Evolutionary conservation across 306 rosid species (phyloP).

Genomic region (Vigna unguiculata): DNA sequence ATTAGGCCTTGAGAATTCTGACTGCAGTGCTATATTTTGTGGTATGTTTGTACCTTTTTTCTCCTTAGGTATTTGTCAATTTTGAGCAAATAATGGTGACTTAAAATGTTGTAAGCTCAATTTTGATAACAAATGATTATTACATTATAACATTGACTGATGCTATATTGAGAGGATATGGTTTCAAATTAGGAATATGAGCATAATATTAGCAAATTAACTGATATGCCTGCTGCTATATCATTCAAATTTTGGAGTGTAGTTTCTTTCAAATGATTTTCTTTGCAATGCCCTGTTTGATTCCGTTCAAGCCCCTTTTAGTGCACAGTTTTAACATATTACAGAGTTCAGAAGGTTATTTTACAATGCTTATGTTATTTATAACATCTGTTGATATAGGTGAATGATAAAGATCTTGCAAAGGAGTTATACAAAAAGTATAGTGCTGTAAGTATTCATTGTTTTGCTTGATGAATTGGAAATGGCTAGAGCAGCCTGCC

Average conservation of each 20-base stretch:
- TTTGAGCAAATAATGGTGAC: neutral
- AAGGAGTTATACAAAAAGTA: slow-evolving; percentile 95
- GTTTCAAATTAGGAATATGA: slow-evolving; percentile 27
- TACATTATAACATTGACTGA: slow-evolving; percentile 1
- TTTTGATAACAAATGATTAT: slow-evolving; percentile 29
- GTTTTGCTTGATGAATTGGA: slow-evolving; percentile 32
- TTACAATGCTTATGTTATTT: slow-evolving; percentile 44
- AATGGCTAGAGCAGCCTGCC: slow-evolving; percentile 28
- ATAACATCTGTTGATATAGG: slow-evolving; percentile 60
- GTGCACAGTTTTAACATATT: slow-evolving; percentile 19
- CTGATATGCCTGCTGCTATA: neutral
- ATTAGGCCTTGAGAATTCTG: neutral
- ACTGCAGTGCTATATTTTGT: neutral
- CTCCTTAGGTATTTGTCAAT: neutral
- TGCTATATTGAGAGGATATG: slow-evolving; percentile 30
- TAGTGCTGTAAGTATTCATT: slow-evolving; percentile 77
- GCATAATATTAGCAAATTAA: slow-evolving; percentile 9
- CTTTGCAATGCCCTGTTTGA: slow-evolving; percentile 2
- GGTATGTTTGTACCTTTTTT: neutral
- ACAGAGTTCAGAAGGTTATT: slow-evolving; percentile 6
- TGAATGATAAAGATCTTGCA: slow-evolving; percentile 82
- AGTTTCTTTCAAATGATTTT: slow-evolving; percentile 9
- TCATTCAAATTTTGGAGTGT: slow-evolving; percentile 12
- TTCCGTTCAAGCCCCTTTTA: slow-evolving; percentile 25
- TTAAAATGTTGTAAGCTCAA: neutral